Evolutionary conservation across 2,329 filamentous ascomycete species (phyloP), one percentile per base, ranked within the genome.

Genomic region (Aspergillus sp.): DNA sequence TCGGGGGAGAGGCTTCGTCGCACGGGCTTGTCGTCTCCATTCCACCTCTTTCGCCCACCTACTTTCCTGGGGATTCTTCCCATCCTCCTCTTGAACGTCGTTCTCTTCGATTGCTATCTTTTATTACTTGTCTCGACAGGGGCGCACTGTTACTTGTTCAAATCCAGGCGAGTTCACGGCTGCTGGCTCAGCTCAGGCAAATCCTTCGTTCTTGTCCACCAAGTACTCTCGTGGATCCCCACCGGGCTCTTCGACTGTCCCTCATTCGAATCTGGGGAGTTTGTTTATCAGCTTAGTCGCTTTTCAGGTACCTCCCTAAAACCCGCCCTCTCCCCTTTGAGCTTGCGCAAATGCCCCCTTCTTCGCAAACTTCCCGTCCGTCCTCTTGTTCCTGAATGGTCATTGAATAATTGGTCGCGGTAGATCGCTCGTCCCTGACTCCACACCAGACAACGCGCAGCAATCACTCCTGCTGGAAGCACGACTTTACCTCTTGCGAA

Each of bases 391-490:
- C 51, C 57, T 65, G 64, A 66, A 68, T 65, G 66, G 62, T 61
- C 57, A 54, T 64, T 61, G 60, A 63, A 58, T 70, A 67, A 69
- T 69, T 69, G 66, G 66, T 65, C 53, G 65, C 61, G 64, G 68
- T 66, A 68, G 68, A 69, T 69, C 67, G 62, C 67, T 63, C 48
- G 60, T 67, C 63, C 62, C 63, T 59, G 60, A 61, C 65, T 69
- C 68, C 65, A 68, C 68, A 65, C 62, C 60, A 64, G 62, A 68
- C 64, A 65, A 64, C 67, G 54, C 61, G 34, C 62, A 64, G 67
- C 64, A 66, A 66, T 68, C 62, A 60, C 63, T 51, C 60, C 59
- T 63, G 52, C 50, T 47, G 53, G 34, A 43, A 54, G 47, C 60
- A 60, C 59, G 30, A 46, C 45, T 65, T 57, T 31, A 53, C 31